Evolutionary conservation across 208 protist species (phyloP).

Genomic region (Kentomonas sorsogonicus): DNA sequence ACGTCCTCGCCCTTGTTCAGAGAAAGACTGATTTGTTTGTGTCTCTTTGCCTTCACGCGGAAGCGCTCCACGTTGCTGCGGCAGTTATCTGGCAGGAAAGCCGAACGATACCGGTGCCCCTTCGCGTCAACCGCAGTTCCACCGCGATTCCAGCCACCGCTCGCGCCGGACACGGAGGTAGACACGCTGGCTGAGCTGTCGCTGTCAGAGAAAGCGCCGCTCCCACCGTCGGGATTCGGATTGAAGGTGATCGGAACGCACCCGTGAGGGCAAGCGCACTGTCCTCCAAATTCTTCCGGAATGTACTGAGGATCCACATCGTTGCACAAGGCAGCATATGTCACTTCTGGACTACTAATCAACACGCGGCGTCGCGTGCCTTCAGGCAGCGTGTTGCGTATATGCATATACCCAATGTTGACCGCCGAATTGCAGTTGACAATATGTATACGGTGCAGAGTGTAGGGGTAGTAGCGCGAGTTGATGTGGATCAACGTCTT

Average conservation of each 20-base stretch:
- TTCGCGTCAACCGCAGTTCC: too few relatives aligned
- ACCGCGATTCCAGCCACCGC: too few relatives aligned
- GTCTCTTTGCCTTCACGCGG: conserved; percentile 18
- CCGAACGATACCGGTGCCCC: too few relatives aligned
- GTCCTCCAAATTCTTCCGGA: conserved; percentile 40
- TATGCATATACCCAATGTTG: conserved; percentile 23
- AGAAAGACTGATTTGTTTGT: conserved; percentile 24
- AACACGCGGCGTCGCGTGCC: conserved; percentile 35
- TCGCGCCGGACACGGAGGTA: too few relatives aligned
- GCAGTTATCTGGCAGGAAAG: too few relatives aligned
- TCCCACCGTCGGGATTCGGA: neutral
- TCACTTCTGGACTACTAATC: conserved; percentile 34
- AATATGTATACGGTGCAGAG: conserved; percentile 49
- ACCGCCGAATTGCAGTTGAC: conserved; percentile 41
- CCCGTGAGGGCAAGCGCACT: conserved; percentile 32
- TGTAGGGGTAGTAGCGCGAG: conserved; percentile 43
- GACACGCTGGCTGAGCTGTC: too few relatives aligned
- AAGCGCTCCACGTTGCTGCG: too few relatives aligned
- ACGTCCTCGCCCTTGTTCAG: conserved; percentile 35
- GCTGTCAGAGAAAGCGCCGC: neutral
- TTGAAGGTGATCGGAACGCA: conserved; percentile 22
- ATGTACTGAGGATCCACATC: conserved; percentile 39
- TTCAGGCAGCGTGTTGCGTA: conserved; percentile 17
- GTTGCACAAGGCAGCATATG: conserved; percentile 17
- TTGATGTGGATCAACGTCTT: conserved; percentile 31